Evolutionary conservation across 768 basidiomycete genomes (phyloP).

Genomic region (Suillus variegatus): DNA sequence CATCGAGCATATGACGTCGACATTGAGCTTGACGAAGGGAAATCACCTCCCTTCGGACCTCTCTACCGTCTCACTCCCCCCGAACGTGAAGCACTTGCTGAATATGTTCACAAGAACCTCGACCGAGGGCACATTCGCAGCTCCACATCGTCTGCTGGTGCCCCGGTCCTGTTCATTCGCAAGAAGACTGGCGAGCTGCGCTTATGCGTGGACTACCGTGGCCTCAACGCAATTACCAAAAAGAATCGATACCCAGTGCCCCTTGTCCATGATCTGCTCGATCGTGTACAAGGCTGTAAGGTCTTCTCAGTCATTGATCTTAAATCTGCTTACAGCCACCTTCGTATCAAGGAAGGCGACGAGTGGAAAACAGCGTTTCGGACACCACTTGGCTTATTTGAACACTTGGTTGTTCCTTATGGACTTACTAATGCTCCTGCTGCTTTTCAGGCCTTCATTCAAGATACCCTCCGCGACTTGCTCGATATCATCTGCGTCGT

Average conservation of each 20-base stretch:
- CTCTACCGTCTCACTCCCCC: too few species aligned
- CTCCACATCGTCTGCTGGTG: conserved; percentile 31
- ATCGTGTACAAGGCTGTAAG: conserved; percentile 27
- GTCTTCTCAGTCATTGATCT: conserved; percentile 39
- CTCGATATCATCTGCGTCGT: too few species aligned
- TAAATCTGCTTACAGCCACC: conserved; percentile 36
- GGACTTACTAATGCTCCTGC: too few species aligned
- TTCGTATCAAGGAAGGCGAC: conserved; percentile 40
- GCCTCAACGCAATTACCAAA: too few species aligned
- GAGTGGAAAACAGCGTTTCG: conserved; percentile 45
- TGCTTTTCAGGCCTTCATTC: too few species aligned
- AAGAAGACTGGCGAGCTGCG: conserved; percentile 22
- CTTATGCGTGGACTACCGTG: too few species aligned
- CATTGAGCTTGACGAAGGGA: too few species aligned
- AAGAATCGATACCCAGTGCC: too few species aligned
- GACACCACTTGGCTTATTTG: conserved; percentile 19
- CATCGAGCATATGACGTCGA: too few species aligned
- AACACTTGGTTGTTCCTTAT: too few species aligned
- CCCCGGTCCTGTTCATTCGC: conserved; percentile 36
- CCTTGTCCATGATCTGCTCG: conserved; percentile 24
- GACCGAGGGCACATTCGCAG: conserved; percentile 12
- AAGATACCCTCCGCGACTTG: too few species aligned
- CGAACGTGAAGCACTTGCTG: conserved; percentile 35
- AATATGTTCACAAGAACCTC: conserved; percentile 39
- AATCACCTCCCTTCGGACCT: too few species aligned